These are phyloP conservation scores for Solanum hybrid DNA, from an alignment of 305 asterid genomes.

Conservation along the genomic window DNA sequence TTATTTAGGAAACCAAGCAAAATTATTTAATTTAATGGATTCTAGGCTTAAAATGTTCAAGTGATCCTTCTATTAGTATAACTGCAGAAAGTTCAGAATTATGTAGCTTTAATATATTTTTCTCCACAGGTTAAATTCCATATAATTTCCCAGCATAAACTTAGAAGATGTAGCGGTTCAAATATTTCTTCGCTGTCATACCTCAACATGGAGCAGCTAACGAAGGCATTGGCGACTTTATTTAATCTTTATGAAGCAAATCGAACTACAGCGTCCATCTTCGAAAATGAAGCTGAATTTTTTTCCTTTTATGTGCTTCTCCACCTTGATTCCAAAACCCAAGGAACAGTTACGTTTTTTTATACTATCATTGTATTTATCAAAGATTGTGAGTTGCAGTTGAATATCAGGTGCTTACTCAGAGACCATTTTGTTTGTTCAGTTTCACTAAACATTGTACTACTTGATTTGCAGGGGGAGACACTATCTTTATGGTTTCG, in stretches of 20 bases:
- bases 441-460: conserved; percentile 3
- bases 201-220: conserved; percentile 91
- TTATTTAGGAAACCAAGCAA: background rate
- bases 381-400: background rate
- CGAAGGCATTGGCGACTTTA: conserved; percentile 55
- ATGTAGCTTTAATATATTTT: background rate
- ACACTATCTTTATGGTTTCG: conserved; percentile 77
- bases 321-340: conserved; percentile 60
- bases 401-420: background rate
- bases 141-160: conserved; percentile 62
- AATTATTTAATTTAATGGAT: background rate
- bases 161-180: conserved; percentile 40
- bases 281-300: conserved; percentile 66
- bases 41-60: background rate
- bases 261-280: conserved; percentile 34
- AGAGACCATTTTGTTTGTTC: background rate
- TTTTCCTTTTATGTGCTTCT: conserved; percentile 76
- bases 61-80: background rate
- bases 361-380: background rate
- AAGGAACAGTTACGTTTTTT: conserved; percentile 25
- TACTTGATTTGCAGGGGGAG: conserved; percentile 46
- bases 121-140: conserved; percentile 76
- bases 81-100: background rate
- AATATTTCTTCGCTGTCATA: conserved; percentile 45
- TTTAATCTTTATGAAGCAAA: conserved; percentile 56